Evolutionary conservation across 2,329 filamentous ascomycete genomes (phyloP).

Genomic region (Penicillium palitans): DNA sequence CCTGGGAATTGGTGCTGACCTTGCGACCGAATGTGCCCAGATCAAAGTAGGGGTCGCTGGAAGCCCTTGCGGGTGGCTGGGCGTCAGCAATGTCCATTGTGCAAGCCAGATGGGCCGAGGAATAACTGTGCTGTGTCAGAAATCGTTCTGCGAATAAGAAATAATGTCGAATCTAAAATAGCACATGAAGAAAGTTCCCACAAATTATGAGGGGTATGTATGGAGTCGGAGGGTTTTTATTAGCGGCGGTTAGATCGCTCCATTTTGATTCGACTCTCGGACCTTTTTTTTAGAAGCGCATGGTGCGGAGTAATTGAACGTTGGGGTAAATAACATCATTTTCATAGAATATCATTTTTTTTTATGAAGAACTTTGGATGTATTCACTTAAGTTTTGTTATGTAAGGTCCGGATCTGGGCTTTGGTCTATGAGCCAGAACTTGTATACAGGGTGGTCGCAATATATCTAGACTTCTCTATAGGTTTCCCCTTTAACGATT

Average conservation of each 20-base stretch:
- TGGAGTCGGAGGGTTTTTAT: constrained; percentile 18
- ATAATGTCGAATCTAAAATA: neutral
- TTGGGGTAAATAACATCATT: neutral
- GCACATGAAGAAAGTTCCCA: constrained; percentile 4
- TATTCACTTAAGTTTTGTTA: neutral
- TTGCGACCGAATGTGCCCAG: constrained; percentile 37
- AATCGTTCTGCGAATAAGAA: neutral
- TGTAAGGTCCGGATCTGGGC: too few species aligned
- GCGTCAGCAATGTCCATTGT: constrained; percentile 3
- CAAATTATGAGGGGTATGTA: constrained; percentile 5
- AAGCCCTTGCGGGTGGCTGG: constrained; percentile 7
- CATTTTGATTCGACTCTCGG: constrained; percentile 14
- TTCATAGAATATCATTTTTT: neutral
- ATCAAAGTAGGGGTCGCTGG: constrained; percentile 31
- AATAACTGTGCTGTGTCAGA: neutral
- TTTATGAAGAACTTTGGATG: neutral
- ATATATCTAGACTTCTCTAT: neutral
- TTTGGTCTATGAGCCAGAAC: neutral
- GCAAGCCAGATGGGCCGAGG: neutral
- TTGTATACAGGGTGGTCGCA: neutral
- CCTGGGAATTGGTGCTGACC: constrained; percentile 27
- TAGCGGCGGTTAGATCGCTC: constrained; percentile 3
- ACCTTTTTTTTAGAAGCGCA: constrained; percentile 7
- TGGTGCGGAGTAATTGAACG: neutral
- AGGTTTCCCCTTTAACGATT: neutral